Conservation (phyloP, 495 filamentous ascomycete genomes). For the Tuber indicum region DNA sequence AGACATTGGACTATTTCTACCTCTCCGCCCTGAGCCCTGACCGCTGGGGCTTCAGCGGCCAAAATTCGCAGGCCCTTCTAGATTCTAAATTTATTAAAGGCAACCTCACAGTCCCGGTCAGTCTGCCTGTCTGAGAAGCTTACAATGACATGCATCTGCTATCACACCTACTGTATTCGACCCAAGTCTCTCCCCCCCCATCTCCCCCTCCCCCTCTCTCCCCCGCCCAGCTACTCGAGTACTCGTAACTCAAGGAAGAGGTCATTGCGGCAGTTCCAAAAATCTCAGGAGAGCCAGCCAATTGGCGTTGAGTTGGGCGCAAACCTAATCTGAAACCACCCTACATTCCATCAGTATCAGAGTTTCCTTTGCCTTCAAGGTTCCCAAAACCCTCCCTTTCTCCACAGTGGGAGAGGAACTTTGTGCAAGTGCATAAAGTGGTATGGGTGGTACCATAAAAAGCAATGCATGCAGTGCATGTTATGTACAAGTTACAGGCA, state of each 20-base stretch:
- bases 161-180: not conserved
- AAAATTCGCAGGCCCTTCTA: not conserved
- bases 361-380: not conserved
- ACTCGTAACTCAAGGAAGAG: not conserved
- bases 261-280: not conserved
- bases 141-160: not conserved
- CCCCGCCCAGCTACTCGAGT: no score
- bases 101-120: not conserved
- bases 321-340: constrained; percentile 1
- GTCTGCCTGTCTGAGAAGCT: not conserved
- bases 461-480: not conserved
- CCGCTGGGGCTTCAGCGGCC: not conserved
- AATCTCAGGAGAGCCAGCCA: not conserved
- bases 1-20: not conserved
- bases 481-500: no score
- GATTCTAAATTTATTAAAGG: not conserved
- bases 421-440: not conserved
- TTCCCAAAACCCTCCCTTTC: not conserved
- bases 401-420: not conserved
- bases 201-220: no score
- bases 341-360: not conserved
- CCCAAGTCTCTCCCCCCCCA: not conserved
- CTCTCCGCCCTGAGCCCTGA: not conserved
- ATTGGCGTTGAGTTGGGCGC: not conserved
- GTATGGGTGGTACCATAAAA: not conserved